Percentiles rank a stretch among this genome's conserved stretches.
Evolutionary conservation across 2,329 filamentous ascomycete species (phyloP).

Genomic region (Paraconiothyrium brasiliense): DNA sequence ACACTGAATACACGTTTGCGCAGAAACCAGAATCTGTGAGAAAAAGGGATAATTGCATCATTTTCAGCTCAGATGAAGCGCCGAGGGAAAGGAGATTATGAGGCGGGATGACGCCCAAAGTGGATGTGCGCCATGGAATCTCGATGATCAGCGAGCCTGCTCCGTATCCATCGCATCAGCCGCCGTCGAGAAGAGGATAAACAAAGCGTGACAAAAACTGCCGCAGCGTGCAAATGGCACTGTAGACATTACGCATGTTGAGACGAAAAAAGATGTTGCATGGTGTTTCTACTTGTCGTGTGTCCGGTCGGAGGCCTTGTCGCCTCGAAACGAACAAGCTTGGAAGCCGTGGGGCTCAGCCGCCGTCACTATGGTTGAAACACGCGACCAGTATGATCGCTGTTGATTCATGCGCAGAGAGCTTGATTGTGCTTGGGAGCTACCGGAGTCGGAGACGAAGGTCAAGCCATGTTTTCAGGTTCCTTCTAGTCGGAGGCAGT

Average conservation of each 20-base stretch:
- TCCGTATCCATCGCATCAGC: not conserved
- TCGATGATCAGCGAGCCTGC: conserved; percentile 4
- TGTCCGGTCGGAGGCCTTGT: conserved; percentile 1
- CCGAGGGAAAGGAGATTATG: conserved; percentile 6
- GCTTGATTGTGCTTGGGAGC: conserved; percentile 8
- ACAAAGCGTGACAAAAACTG: not conserved
- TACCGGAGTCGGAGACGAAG: not conserved
- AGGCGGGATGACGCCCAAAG: not conserved
- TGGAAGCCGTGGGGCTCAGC: conserved; percentile 11
- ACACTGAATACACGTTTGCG: not conserved
- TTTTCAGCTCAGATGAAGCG: conserved; percentile 1
- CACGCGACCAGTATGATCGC: conserved; percentile 14
- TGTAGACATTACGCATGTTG: not conserved
- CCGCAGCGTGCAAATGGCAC: not conserved
- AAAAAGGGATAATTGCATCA: conserved; percentile 10
- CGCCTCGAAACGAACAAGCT: conserved; percentile 8
- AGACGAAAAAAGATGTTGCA: not conserved
- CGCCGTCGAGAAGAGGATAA: not conserved
- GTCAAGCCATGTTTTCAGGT: not conserved
- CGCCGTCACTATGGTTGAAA: conserved; percentile 15
- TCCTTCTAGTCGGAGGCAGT: not conserved
- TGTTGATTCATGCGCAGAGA: conserved; percentile 5
- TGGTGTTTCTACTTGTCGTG: not conserved
- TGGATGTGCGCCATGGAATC: not conserved
- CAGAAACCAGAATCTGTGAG: not conserved